phyloP scores from a whole-genome alignment of 2,329 filamentous ascomycete species.

The Colletotrichum magnum region DNA sequence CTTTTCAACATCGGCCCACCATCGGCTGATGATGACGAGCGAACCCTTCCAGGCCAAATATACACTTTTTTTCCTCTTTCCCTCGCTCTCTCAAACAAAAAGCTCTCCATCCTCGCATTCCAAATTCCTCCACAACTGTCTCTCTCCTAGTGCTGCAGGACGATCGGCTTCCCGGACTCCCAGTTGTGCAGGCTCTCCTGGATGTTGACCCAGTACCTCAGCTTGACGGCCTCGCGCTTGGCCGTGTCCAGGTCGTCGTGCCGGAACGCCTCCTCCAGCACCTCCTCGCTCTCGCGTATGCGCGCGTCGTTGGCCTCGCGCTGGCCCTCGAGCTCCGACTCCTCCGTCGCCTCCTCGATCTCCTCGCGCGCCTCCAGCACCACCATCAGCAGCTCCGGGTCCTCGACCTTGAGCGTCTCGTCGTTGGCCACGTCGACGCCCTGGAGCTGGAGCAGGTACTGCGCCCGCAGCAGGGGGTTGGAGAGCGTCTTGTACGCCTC shows the following conservation, averaged over 20 bases:
- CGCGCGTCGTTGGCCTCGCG: conserved; percentile 76
- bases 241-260: conserved; percentile 76
- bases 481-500: conserved; percentile 90
- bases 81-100: neutral
- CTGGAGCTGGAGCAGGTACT: conserved; percentile 84
- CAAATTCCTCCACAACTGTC: neutral
- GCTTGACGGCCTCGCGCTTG: conserved; percentile 78
- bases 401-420: conserved; percentile 79
- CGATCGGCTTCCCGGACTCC: conserved; percentile 80
- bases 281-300: conserved; percentile 73
- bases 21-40: conserved; percentile 39
- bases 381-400: conserved; percentile 78
- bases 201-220: conserved; percentile 94
- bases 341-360: conserved; percentile 78
- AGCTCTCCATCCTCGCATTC: neutral
- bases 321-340: conserved; percentile 74
- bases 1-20: conserved; percentile 38
- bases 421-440: conserved; percentile 86
- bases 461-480: conserved; percentile 85
- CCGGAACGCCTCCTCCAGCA: conserved; percentile 76
- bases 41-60: conserved; percentile 13
- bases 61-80: neutral
- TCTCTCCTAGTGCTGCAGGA: conserved; percentile 62
- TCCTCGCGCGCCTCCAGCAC: conserved; percentile 85
- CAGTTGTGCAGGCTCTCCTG: conserved; percentile 84